Evolutionary conservation across 1,139 yeast species (phyloP), one percentile per base, ranked within the genome.

Genomic region (Blastobotrys capitulatus): DNA sequence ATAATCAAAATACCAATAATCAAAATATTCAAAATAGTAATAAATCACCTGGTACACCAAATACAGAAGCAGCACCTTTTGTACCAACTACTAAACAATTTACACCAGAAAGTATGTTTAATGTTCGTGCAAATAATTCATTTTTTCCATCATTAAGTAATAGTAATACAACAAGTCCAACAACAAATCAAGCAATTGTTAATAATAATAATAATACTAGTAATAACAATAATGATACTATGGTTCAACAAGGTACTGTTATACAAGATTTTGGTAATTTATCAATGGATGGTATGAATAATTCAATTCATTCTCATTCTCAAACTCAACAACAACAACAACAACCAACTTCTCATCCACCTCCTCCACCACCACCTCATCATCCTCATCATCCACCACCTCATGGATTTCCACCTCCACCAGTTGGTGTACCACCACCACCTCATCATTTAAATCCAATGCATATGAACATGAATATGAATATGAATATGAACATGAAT

Each of bases 21-120:
- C 27, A 6, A 22, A 22, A 22, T 22, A 22, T 5, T 22, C 7
- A 5, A 7, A 22, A 7, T 22, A 26, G 5, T 18, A 19, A 27
- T 19, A 37, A 37, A 19, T 37, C 40, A 26, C 40, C 40, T 51
- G 60, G 49, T 46, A 51, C 38, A 26, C 40, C 40, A 50, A 61
- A 49, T 46, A 51, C 38, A 6, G 27, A 45, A 10, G 57, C 56
- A 13, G 48, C 54, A 7, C 57, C 58, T 15, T 58, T 58, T 42
- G 50, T 57, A 25, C 61, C 61, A 2, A 37, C 40, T 19, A 25
- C 18, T 26, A 44, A 40, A 39, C 49, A 47, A 26, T 54, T 53
- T 49, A 57, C 56, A 32, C 60, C 60, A 5, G 57, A 54, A 37
- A 49, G 48, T 13, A 51, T 51, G 22, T 57, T 57, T 39, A 56